phyloP scores from a whole-genome alignment of 2,329 filamentous ascomycete genomes.

The Lasiodiplodia hormozganensis region DNA sequence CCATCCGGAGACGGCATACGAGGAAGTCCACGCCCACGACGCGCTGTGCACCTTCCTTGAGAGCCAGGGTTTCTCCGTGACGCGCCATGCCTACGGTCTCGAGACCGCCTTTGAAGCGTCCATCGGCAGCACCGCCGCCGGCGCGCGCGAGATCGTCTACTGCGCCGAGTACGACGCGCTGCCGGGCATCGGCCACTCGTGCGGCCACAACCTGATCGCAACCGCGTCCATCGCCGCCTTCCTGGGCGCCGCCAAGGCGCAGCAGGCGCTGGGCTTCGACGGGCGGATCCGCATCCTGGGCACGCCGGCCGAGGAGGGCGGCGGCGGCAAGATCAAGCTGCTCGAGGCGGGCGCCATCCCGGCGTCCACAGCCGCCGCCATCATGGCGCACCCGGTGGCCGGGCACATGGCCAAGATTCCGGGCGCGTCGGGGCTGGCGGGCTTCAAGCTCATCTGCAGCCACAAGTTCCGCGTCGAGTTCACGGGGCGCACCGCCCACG shows the following conservation, averaged over 20 bases:
- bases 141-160: slow-evolving; percentile 49
- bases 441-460: slow-evolving; percentile 30
- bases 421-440: slow-evolving; percentile 35
- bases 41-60: slow-evolving; percentile 35
- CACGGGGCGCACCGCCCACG: slow-evolving; percentile 44
- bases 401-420: slow-evolving; percentile 33
- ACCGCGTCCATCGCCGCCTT: slow-evolving; percentile 56
- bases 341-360: slow-evolving; percentile 53
- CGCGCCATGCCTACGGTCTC: slow-evolving; percentile 43
- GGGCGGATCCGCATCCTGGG: slow-evolving; percentile 58
- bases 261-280: slow-evolving; percentile 51
- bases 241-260: slow-evolving; percentile 55
- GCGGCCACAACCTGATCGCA: slow-evolving; percentile 64
- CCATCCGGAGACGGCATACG: slow-evolving; percentile 36
- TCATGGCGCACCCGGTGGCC: slow-evolving; percentile 40
- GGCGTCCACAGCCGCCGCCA: slow-evolving; percentile 34
- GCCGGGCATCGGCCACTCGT: slow-evolving; percentile 60
- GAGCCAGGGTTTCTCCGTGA: slow-evolving; percentile 35
- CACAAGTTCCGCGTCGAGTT: slow-evolving; percentile 33
- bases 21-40: slow-evolving; percentile 37
- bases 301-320: slow-evolving; percentile 62
- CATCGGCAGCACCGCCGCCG: slow-evolving; percentile 37
- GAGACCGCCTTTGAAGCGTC: slow-evolving; percentile 44
- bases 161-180: slow-evolving; percentile 60
- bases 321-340: slow-evolving; percentile 59